A percentile compares a stretch with the other conserved stretches of the same genome.
These are phyloP conservation scores for Chloris gayana DNA, from an alignment of 176 grass and related monocot genomes.

Conservation along the genomic window DNA sequence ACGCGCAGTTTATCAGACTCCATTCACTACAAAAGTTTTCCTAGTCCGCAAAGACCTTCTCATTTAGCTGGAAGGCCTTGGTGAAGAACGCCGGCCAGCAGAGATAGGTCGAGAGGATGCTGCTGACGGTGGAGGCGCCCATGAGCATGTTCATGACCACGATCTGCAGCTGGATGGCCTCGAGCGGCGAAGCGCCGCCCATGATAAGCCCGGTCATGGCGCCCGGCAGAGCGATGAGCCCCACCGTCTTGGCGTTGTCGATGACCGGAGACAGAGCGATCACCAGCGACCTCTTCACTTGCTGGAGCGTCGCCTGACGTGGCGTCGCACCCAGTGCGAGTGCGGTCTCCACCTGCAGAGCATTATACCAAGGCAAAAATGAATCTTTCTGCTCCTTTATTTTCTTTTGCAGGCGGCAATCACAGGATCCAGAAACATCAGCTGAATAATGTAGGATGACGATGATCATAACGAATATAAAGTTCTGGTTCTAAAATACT, in stretches of 20 bases:
- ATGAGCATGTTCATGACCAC: conserved; percentile 87
- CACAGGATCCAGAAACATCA: neutral
- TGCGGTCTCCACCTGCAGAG: conserved; percentile 76
- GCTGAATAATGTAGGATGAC: neutral
- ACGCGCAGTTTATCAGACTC: too few relatives aligned
- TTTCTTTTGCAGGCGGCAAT: neutral
- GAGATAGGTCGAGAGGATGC: conserved; percentile 72
- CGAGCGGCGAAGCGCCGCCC: too few relatives aligned
- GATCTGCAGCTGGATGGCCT: conserved; percentile 81
- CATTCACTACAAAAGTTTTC: too few relatives aligned
- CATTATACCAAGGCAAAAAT: neutral
- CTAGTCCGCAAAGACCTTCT: conserved; percentile 57
- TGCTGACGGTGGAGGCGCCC: conserved; percentile 72
- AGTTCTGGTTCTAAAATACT: neutral
- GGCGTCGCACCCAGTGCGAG: conserved; percentile 84
- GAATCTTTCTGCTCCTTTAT: neutral
- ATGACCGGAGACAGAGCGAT: conserved; percentile 63
- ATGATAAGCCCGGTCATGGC: conserved; percentile 85
- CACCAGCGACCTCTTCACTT: conserved; percentile 60
- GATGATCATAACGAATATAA: neutral
- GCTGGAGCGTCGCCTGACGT: conserved; percentile 73
- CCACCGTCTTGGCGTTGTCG: conserved; percentile 86
- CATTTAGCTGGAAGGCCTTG: conserved; percentile 69
- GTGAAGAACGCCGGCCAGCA: conserved; percentile 89
- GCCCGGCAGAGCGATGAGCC: conserved; percentile 73